Percentiles rank a stretch among this genome's conserved stretches.
These are phyloP conservation scores for Leccinum arenicola DNA, from an alignment of 768 basidiomycete genomes.

Conservation along the genomic window DNA sequence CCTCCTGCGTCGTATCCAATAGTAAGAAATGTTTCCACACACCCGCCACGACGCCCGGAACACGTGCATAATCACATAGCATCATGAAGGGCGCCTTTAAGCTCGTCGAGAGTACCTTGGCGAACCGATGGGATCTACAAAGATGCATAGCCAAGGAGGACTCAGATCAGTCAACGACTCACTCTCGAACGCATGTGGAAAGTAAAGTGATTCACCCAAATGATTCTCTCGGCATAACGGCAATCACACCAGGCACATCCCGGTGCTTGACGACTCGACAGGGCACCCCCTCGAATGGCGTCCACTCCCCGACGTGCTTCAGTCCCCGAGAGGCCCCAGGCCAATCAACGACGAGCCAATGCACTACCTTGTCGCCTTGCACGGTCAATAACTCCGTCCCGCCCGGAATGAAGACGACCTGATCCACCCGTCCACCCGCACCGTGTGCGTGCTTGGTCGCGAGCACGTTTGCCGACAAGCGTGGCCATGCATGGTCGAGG, in stretches of 20 bases:
- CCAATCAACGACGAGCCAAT: slow-evolving; percentile 22
- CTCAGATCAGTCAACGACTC: background rate
- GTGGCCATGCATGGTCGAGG: slow-evolving; percentile 24
- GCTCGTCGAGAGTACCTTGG: slow-evolving; percentile 19
- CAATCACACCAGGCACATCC: slow-evolving; percentile 18
- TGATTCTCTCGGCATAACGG: slow-evolving; percentile 17
- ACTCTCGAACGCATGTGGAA: too few relatives aligned
- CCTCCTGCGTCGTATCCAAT: slow-evolving; percentile 22
- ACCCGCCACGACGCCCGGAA: slow-evolving; percentile 24
- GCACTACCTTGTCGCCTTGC: slow-evolving; percentile 22
- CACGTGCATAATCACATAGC: slow-evolving; percentile 21
- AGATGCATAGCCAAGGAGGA: background rate
- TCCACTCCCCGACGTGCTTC: slow-evolving; percentile 22
- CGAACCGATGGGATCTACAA: slow-evolving; percentile 16
- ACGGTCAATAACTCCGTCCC: slow-evolving; percentile 28
- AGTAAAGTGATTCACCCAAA: background rate
- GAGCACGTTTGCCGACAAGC: slow-evolving; percentile 13
- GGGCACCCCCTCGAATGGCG: slow-evolving; percentile 8
- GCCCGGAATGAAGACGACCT: slow-evolving; percentile 26
- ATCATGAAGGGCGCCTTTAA: slow-evolving; percentile 21
- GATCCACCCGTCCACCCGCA: slow-evolving; percentile 15
- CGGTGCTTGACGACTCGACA: slow-evolving; percentile 24
- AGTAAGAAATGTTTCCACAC: slow-evolving; percentile 24
- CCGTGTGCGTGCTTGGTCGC: slow-evolving; percentile 1
- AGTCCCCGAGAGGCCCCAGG: slow-evolving; percentile 14